Evolutionary conservation across 768 basidiomycete genomes (phyloP).

Genomic region (Collybia nuda): DNA sequence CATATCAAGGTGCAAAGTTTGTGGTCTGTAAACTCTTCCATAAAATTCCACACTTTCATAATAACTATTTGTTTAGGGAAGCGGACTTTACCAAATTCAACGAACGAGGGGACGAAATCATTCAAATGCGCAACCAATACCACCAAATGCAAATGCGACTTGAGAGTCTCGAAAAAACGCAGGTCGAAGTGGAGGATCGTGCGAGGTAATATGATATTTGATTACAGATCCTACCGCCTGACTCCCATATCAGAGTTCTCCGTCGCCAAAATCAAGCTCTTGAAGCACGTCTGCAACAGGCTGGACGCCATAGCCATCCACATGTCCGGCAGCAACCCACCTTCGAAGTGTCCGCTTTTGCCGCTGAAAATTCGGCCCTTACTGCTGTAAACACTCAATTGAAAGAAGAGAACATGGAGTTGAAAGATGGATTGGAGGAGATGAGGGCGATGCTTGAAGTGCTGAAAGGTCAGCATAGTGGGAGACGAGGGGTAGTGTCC

Average conservation of each 20-base stretch:
- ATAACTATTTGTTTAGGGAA: conserved; percentile 48
- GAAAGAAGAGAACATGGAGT: conserved; percentile 52
- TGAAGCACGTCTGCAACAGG: conserved; percentile 52
- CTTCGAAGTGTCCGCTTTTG: conserved; percentile 43
- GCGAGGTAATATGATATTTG: conserved; percentile 45
- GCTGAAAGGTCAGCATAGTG: conserved; percentile 56
- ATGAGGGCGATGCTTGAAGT: conserved; percentile 70
- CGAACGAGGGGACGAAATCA: conserved; percentile 58
- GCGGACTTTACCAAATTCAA: conserved; percentile 72
- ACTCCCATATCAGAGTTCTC: conserved; percentile 38
- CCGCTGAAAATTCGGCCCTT: conserved; percentile 44
- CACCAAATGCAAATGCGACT: conserved; percentile 67
- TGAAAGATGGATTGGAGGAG: conserved; percentile 53
- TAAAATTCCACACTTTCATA: neutral
- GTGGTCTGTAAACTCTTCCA: conserved; percentile 48
- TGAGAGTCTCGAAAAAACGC: conserved; percentile 55
- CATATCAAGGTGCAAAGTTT: conserved; percentile 72
- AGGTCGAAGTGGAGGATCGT: conserved; percentile 53
- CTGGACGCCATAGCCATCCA: conserved; percentile 38
- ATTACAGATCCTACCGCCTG: neutral
- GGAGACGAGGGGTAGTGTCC: conserved; percentile 38
- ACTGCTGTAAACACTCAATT: conserved; percentile 51
- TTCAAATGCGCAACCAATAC: conserved; percentile 53
- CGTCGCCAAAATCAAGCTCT: conserved; percentile 63
- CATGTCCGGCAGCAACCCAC: conserved; percentile 24